Percentiles rank a stretch among this genome's conserved stretches.
Evolutionary conservation across 495 filamentous ascomycete genomes (phyloP).

Genomic region (Penicillium cinerascens): DNA sequence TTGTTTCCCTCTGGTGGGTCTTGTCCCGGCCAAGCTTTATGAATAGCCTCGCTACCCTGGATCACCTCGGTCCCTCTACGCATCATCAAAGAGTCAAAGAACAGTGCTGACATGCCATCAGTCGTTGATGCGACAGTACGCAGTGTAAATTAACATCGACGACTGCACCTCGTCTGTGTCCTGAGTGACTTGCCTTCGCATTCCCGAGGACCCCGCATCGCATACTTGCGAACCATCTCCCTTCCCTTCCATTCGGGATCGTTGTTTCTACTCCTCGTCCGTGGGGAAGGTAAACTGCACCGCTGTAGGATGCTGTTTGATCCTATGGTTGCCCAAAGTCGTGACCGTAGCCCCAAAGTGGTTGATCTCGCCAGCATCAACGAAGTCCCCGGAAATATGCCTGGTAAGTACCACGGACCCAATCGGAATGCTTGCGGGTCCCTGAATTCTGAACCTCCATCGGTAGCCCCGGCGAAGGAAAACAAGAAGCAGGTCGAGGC

Average conservation of each 20-base stretch:
- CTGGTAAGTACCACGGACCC: constrained; percentile 36
- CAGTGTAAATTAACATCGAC: constrained; percentile 13
- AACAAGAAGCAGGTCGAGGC: constrained; percentile 33
- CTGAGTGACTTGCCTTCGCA: constrained; percentile 1
- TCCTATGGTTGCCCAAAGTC: constrained; percentile 40
- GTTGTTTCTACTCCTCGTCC: constrained; percentile 10
- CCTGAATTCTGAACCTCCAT: constrained; percentile 21
- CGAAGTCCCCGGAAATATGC: constrained; percentile 41
- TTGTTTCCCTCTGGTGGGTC: constrained; percentile 24
- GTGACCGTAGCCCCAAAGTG: constrained; percentile 34
- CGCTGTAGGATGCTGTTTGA: constrained; percentile 36
- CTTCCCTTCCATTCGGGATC: constrained; percentile 1
- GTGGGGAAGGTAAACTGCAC: constrained; percentile 1
- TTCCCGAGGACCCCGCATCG: not conserved
- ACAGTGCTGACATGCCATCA: constrained; percentile 33
- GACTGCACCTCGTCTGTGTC: constrained; percentile 1
- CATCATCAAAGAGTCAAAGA: constrained; percentile 4
- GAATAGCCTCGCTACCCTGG: constrained; percentile 25
- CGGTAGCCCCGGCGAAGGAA: constrained; percentile 26
- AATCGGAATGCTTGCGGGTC: constrained; percentile 1
- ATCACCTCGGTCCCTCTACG: constrained; percentile 1
- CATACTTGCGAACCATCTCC: not conserved
- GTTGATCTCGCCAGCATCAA: constrained; percentile 47
- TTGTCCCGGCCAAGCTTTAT: constrained; percentile 16
- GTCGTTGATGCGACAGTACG: constrained; percentile 22